Evolutionary conservation across 805 yeast species (phyloP).

Genomic region (Cyberlindnera xylosilytica): DNA sequence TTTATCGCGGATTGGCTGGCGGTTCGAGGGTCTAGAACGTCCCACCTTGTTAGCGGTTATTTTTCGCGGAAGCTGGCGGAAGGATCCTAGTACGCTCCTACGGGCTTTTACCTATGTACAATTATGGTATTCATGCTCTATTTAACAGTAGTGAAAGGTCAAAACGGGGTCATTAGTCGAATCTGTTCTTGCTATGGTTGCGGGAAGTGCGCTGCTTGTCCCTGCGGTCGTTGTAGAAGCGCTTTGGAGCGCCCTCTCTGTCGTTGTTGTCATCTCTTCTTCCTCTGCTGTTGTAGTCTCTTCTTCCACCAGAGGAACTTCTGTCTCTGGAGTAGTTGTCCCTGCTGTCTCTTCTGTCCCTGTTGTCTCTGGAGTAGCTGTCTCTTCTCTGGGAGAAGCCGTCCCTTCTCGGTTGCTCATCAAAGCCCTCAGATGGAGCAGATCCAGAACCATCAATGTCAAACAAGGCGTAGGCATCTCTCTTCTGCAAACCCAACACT

Average conservation of each 20-base stretch:
- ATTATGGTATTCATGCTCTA: background rate
- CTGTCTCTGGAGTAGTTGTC: constrained; percentile 1
- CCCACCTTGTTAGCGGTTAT: no score
- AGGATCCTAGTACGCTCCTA: no score
- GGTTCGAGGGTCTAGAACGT: no score
- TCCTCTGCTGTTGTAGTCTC: constrained; percentile 1
- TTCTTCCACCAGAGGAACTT: background rate
- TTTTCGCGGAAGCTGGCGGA: no score
- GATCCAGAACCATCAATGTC: constrained; percentile 13
- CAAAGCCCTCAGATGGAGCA: background rate
- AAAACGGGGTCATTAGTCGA: background rate
- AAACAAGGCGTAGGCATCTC: constrained; percentile 21
- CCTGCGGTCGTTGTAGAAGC: constrained; percentile 1
- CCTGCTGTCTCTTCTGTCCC: constrained; percentile 3
- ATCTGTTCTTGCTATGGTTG: background rate
- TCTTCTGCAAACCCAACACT: constrained; percentile 22
- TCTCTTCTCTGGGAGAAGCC: constrained; percentile 7
- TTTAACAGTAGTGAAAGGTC: background rate
- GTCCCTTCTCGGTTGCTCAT: background rate
- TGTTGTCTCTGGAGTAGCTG: background rate
- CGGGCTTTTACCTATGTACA: background rate
- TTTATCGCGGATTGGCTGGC: no score
- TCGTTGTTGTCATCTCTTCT: background rate
- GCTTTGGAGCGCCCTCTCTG: constrained; percentile 1
- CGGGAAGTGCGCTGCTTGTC: background rate